Base-by-base conservation (phyloP, 495 filamentous ascomycete genomes). In the Daldinia concentrica region DNA sequence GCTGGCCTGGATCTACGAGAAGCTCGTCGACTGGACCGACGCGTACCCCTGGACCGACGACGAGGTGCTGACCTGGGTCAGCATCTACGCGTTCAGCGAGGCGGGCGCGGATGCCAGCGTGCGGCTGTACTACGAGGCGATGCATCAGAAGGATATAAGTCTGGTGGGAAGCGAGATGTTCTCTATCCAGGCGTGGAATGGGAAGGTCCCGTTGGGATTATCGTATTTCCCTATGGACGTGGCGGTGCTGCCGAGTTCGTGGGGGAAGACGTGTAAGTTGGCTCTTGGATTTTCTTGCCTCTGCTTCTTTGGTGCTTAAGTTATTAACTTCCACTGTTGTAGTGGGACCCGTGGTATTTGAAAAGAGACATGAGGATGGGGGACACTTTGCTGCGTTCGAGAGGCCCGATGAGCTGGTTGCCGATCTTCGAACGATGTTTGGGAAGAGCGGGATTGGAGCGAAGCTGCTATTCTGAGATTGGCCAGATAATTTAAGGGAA, bases 1-100 rank as follows among this genome's bases (percentile, higher is more conserved):
- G 50, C 72, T 91, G 12, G 83, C 88, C 0, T 91, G 88, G 88
- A 83, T 92, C 26, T 85, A 86, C 58, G 90, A 91, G 72, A 92
- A 91, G 70, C 81, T 91, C 17, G 81, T 86, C 67, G 84, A 86
- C 57, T 90, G 90, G 87, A 88, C 86, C 1, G 89, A 92, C 67
- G 75, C 54, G 0, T 90, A 90, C 71, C 80, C 83, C 6, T 91
- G 90, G 90, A 87, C 82, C 1, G 87, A 90, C 43, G 87, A 90
- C 32, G 86, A 91, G 74, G 81, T 90, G 15, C 76, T 90, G 12
- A 90, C 87, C 0, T 90, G 89, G 88, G 78, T 87, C 0, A 83
- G 79, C 24, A 83, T 91, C 45, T 90, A 90, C 74, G 80, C 75
- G 71, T 90, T 90, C 70, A 82, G 80, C 17, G 78, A 67, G 12